phyloP scores from a whole-genome alignment of 805 yeast genomes.

The Lipomyces chichibuensis region DNA sequence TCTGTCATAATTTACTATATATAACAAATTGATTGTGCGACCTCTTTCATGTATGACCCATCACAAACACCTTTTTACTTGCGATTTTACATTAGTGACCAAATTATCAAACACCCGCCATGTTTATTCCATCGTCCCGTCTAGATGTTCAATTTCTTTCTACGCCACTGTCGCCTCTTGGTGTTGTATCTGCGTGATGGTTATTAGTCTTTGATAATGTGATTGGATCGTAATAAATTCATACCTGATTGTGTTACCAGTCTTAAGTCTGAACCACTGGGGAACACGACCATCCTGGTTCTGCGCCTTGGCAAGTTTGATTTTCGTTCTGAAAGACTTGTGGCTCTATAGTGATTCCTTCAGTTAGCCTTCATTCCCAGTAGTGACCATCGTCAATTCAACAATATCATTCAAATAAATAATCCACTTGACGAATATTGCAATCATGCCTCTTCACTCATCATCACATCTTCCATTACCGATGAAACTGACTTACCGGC shows the following conservation, averaged over 20 bases:
- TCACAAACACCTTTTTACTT: neutral
- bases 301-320: constrained; percentile 97
- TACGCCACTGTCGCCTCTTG: constrained; percentile 99
- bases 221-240: constrained; percentile 3
- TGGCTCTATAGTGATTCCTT: constrained; percentile 49
- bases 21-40: neutral
- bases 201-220: constrained; percentile 4
- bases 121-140: neutral
- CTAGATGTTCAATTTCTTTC: constrained; percentile 98
- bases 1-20: neutral
- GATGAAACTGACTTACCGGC: neutral
- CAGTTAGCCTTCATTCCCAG: neutral
- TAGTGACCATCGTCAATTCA: neutral
- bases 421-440: neutral
- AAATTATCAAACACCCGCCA: neutral
- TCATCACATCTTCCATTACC: neutral
- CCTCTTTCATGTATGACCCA: neutral
- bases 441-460: neutral
- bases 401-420: neutral
- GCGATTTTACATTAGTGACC: neutral
- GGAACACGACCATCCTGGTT: constrained; percentile 99
- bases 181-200: constrained; percentile 74
- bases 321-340: constrained; percentile 95
- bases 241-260: constrained; percentile 85
- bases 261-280: constrained; percentile 98